Conservation (phyloP, 1,284 basidiomycete genomes). For the Sanghuangporus sanghuang region DNA sequence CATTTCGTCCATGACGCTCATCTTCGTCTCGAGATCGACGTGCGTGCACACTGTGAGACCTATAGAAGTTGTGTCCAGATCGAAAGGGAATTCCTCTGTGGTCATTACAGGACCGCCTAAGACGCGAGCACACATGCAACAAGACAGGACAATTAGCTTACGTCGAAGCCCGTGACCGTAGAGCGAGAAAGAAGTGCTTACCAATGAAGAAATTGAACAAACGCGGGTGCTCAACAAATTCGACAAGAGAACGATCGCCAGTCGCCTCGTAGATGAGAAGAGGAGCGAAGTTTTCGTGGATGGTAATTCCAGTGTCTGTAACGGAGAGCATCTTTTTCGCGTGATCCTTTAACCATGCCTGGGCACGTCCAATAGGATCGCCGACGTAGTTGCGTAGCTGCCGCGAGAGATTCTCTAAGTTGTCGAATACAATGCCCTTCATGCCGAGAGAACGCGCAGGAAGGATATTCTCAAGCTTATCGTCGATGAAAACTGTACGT, state of each 20-base stretch:
- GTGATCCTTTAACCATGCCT: conserved; percentile 34
- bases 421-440: conserved; percentile 47
- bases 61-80: conserved; percentile 49
- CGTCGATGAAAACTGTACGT: conserved; percentile 49
- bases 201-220: conserved; percentile 55
- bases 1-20: conserved; percentile 50
- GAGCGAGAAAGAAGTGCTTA: conserved; percentile 17
- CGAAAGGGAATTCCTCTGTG: conserved; percentile 40
- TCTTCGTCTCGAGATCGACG: conserved; percentile 30
- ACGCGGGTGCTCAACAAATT: conserved; percentile 36
- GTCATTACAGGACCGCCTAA: conserved; percentile 27
- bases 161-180: neutral
- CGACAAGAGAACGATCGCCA: conserved; percentile 40
- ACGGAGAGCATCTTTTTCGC: conserved; percentile 40
- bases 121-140: neutral
- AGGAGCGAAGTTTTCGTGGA: conserved; percentile 52
- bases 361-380: conserved; percentile 40
- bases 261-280: conserved; percentile 54
- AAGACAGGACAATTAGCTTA: conserved; percentile 1
- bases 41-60: conserved; percentile 36
- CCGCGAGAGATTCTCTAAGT: conserved; percentile 36
- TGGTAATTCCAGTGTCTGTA: conserved; percentile 36
- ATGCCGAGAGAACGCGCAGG: conserved; percentile 52
- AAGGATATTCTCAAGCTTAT: conserved; percentile 55
- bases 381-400: conserved; percentile 42